Evolutionary conservation across 768 basidiomycete species (phyloP).

Genomic region (Lentinula guzmanii): DNA sequence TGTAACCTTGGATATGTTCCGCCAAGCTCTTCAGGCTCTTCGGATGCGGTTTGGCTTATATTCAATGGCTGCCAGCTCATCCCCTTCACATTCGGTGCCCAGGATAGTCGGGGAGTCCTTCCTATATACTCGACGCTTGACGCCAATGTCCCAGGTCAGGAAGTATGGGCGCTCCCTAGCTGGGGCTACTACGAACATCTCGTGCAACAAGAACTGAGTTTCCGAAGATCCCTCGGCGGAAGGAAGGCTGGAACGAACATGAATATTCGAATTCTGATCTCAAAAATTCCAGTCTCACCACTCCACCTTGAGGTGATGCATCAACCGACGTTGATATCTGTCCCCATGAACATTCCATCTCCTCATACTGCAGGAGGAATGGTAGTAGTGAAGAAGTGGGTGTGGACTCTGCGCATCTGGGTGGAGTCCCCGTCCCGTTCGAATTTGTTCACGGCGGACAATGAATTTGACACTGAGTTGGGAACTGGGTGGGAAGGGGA

Average conservation of each 20-base stretch:
- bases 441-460: not conserved
- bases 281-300: not conserved
- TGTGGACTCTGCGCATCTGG: constrained; percentile 58
- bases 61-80: constrained; percentile 56
- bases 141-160: not conserved
- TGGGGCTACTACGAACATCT: constrained; percentile 3
- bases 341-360: not conserved
- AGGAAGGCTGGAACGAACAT: not conserved
- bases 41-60: constrained; percentile 50
- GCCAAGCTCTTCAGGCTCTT: constrained; percentile 12
- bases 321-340: not conserved
- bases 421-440: constrained; percentile 10
- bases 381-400: constrained; percentile 53
- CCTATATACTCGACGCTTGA: not conserved
- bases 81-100: not conserved
- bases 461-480: constrained; percentile 17
- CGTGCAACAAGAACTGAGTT: not conserved
- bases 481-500: constrained; percentile 73
- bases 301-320: not conserved
- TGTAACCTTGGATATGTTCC: constrained; percentile 80
- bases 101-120: not conserved
- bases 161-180: constrained; percentile 1
- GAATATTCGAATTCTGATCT: constrained; percentile 1
- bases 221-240: not conserved
- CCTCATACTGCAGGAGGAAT: constrained; percentile 56